Evolutionary conservation across 805 yeast genomes (phyloP).

Genomic region (baker's yeast (Saccharomyces cerevisiae)): DNA sequence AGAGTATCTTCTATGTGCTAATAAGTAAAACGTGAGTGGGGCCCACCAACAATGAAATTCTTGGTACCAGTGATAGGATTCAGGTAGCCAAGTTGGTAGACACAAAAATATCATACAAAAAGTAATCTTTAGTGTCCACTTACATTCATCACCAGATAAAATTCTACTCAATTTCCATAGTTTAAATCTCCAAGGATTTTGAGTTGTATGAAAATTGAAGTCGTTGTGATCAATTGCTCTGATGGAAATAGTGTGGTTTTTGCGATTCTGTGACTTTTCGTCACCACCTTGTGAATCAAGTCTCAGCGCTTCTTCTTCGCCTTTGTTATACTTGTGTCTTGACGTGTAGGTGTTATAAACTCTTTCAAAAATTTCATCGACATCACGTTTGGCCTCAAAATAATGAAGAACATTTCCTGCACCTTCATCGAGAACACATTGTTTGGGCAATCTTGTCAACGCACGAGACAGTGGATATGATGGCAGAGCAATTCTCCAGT

Average conservation of each 20-base stretch:
- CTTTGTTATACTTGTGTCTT: slow-evolving; percentile 21
- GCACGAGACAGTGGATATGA: slow-evolving; percentile 36
- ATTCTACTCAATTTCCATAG: slow-evolving; percentile 33
- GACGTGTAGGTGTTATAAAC: slow-evolving; percentile 40
- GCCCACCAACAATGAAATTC: slow-evolving; percentile 39
- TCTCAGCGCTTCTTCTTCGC: not conserved
- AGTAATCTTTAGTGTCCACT: slow-evolving; percentile 38
- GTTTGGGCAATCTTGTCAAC: slow-evolving; percentile 34
- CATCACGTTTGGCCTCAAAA: slow-evolving; percentile 36
- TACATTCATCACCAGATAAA: slow-evolving; percentile 33
- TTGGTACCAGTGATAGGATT: slow-evolving; percentile 37
- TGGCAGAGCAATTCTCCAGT: slow-evolving; percentile 34
- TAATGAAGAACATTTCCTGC: slow-evolving; percentile 37
- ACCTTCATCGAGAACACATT: slow-evolving; percentile 41
- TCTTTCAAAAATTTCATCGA: slow-evolving; percentile 39
- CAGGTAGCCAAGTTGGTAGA: slow-evolving; percentile 38
- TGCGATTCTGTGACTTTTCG: not conserved
- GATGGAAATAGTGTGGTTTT: slow-evolving; percentile 8
- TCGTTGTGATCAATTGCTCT: slow-evolving; percentile 38
- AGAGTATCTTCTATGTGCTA: slow-evolving; percentile 36
- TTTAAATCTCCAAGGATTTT: slow-evolving; percentile 30
- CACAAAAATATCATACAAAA: slow-evolving; percentile 32
- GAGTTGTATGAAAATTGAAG: slow-evolving; percentile 34
- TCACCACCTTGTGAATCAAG: not conserved
- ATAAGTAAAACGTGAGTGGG: slow-evolving; percentile 31